Base-by-base conservation (phyloP, 768 basidiomycete species). In the Roridomyces roridus region DNA sequence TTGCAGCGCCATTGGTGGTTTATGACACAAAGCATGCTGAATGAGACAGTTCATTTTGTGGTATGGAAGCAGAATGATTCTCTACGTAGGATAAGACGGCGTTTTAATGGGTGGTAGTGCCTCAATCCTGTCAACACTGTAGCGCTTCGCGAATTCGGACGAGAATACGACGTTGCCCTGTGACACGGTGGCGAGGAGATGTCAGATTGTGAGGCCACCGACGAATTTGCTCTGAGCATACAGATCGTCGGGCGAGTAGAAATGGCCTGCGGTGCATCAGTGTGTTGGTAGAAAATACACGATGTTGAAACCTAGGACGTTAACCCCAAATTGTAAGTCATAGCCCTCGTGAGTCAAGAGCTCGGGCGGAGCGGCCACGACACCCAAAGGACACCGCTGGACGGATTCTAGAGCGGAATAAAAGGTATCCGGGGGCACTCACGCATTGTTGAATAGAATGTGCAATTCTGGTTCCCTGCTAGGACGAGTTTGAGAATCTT, bases 381-480 rank as follows among this genome's bases (percentile, higher is more conserved):
- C 39, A n/a, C 48, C 48, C 10, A 36, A 40, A 41, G 15, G 2
- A 41, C 18, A 39, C 28, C 7, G 20, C 2, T 15, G 9, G 25
- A 37, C 9, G 12, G 4, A n/a, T n/a, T n/a, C n/a, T n/a, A n/a
- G n/a, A n/a, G n/a, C 21, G 21, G 31, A 3, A 2, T 25, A 2
- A 28, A 50, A 41, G 2, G 5, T 40, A 12, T 25, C 23, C n/a
- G 5, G 8, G 21, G 36, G 20, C 3, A 24, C 46, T 20, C 24
- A 50, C 48, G 48, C 48, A 41, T 50, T 50, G 31, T 50, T 50
- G 39, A 50, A 50, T 41, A 50, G 14, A 40, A 50, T 31, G n/a
- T 50, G 48, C 12, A 50, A 20, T 3, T 5, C 36, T 2, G 48
- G 18, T 18, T 50, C 48, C 26, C 31, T 10, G 9, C 48, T 50